These are phyloP conservation scores for Malassezia psittaci DNA, from an alignment of 1,284 basidiomycete species.

Conservation along the genomic window DNA sequence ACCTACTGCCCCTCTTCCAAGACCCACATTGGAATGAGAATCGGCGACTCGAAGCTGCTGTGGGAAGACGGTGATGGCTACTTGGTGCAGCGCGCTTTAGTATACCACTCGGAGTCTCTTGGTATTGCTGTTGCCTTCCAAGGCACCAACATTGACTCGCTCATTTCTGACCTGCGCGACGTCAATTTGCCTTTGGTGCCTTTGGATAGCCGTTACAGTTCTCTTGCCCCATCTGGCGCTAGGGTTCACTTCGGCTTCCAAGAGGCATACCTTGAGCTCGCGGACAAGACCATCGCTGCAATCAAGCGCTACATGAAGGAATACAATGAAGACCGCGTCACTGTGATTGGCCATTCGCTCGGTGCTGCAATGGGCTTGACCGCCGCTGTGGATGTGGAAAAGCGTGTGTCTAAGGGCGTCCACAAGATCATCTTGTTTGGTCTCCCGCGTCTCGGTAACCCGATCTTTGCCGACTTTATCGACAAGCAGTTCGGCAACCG, in stretches of 20 bases:
- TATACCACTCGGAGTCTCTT: slow-evolving; percentile 25
- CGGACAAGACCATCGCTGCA: slow-evolving; percentile 21
- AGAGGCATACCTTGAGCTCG: slow-evolving; percentile 28
- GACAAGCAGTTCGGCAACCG: slow-evolving; percentile 22
- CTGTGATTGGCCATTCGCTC: slow-evolving; percentile 35
- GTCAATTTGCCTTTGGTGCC: slow-evolving; percentile 19
- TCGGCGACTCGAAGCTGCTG: slow-evolving; percentile 27
- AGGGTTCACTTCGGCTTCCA: slow-evolving; percentile 35
- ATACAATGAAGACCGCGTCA: slow-evolving; percentile 20
- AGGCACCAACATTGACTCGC: slow-evolving; percentile 29
- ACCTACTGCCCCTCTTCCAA: slow-evolving; percentile 1
- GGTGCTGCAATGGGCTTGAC: slow-evolving; percentile 32
- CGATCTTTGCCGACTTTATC: slow-evolving; percentile 27
- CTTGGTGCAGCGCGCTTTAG: slow-evolving; percentile 21
- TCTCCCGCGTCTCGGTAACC: slow-evolving; percentile 28
- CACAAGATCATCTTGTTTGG: slow-evolving; percentile 27
- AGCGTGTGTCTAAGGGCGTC: slow-evolving; percentile 18
- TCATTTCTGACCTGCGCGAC: slow-evolving; percentile 26
- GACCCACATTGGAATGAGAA: background rate
- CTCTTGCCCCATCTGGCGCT: slow-evolving; percentile 17
- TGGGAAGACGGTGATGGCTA: slow-evolving; percentile 30
- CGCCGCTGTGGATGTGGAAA: slow-evolving; percentile 27
- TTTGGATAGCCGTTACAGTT: slow-evolving; percentile 21
- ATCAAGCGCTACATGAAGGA: slow-evolving; percentile 23
- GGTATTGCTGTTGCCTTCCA: slow-evolving; percentile 32